Evolutionary conservation across 2,329 filamentous ascomycete genomes (phyloP).

Genomic region (Colletotrichum melonis): DNA sequence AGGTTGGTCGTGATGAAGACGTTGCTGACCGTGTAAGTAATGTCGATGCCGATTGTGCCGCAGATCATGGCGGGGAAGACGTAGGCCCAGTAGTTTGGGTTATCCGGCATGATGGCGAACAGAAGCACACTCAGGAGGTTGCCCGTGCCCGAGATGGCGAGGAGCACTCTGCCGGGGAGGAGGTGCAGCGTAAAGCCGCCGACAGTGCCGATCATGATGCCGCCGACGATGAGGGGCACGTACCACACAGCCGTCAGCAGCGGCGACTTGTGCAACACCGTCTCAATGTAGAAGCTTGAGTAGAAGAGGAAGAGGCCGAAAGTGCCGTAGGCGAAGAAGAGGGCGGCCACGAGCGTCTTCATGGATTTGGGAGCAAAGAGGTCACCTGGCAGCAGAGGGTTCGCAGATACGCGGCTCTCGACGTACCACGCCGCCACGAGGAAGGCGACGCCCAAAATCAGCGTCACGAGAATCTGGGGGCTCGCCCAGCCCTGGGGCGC

Average conservation of each 20-base stretch:
- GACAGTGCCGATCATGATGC: slow-evolving; percentile 70
- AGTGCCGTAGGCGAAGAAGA: slow-evolving; percentile 71
- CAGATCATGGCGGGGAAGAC: slow-evolving; percentile 78
- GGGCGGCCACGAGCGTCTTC: slow-evolving; percentile 63
- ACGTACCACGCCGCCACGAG: slow-evolving; percentile 68
- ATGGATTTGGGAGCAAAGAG: slow-evolving; percentile 73
- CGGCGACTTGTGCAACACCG: slow-evolving; percentile 68
- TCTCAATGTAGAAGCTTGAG: slow-evolving; percentile 72
- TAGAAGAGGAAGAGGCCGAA: slow-evolving; percentile 73
- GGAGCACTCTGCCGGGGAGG: slow-evolving; percentile 70
- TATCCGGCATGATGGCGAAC: slow-evolving; percentile 71
- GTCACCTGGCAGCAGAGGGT: slow-evolving; percentile 71
- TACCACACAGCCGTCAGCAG: slow-evolving; percentile 77
- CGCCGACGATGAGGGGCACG: slow-evolving; percentile 74
- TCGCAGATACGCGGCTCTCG: slow-evolving; percentile 69
- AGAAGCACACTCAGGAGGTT: slow-evolving; percentile 69
- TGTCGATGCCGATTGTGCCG: slow-evolving; percentile 78
- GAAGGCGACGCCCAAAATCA: slow-evolving; percentile 66
- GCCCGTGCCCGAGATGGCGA: slow-evolving; percentile 70
- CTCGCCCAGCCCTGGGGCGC: slow-evolving; percentile 71
- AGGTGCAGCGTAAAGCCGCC: slow-evolving; percentile 77
- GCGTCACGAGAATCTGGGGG: slow-evolving; percentile 71
- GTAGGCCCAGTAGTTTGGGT: slow-evolving; percentile 77
- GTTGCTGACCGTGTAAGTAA: slow-evolving; percentile 80
- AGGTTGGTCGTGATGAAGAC: slow-evolving; percentile 82